phyloP scores from a whole-genome alignment of 495 filamentous ascomycete genomes.

The Parathielavia hyrcaniae region DNA sequence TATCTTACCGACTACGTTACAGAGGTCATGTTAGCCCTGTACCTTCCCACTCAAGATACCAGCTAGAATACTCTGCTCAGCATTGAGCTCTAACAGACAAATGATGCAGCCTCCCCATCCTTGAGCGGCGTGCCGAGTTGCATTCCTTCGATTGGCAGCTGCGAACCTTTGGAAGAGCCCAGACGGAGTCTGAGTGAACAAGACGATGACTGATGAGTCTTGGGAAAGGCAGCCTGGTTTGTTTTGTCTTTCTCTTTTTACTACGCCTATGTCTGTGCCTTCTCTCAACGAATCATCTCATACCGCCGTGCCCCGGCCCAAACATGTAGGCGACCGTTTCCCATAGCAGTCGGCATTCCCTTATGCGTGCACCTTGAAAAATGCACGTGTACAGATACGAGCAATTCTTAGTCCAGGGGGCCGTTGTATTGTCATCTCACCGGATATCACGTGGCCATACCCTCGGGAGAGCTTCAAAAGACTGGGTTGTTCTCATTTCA shows the following conservation, averaged over 20 bases:
- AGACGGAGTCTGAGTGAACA: neutral
- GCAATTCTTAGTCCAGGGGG: no score
- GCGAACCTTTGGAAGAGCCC: neutral
- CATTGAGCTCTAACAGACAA: conserved; percentile 3
- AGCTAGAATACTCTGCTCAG: neutral
- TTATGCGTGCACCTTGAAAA: conserved; percentile 12
- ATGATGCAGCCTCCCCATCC: neutral
- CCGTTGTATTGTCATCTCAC: no score
- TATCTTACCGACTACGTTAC: neutral
- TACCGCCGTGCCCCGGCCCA: neutral
- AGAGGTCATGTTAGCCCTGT: neutral
- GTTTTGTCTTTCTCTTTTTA: no score
- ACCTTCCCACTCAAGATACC: neutral
- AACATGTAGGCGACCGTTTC: conserved; percentile 1
- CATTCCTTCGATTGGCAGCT: neutral
- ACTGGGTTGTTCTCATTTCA: no score
- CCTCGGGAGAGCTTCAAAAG: no score
- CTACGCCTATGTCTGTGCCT: no score
- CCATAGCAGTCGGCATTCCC: neutral
- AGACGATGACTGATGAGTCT: no score
- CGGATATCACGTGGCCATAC: no score
- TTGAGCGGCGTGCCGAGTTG: neutral
- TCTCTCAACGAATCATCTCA: no score
- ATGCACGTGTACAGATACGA: neutral
- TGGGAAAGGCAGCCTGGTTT: no score